A percentile compares a stretch with the other conserved stretches of the same genome.
These are phyloP conservation scores for Gautieria morchelliformis DNA, from an alignment of 768 basidiomycete genomes.

Conservation along the genomic window DNA sequence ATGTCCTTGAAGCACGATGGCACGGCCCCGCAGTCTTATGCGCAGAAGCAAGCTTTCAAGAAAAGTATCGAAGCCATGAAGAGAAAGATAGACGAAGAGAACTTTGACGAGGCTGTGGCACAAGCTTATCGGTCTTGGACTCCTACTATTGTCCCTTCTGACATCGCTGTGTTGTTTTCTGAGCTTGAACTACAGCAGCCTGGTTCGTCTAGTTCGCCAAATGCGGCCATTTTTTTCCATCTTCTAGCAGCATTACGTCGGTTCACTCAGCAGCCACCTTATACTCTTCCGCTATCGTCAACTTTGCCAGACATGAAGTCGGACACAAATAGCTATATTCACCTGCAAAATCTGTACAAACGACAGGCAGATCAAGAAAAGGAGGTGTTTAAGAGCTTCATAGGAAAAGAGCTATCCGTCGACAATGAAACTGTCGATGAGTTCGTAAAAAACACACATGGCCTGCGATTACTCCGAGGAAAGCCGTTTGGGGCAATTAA, in stretches of 20 bases:
- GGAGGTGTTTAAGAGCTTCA: slow-evolving; percentile 27
- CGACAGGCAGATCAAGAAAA: slow-evolving; percentile 64
- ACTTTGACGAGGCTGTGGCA: slow-evolving; percentile 89
- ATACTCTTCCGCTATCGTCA: slow-evolving; percentile 73
- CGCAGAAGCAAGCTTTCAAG: slow-evolving; percentile 77
- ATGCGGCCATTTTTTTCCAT: slow-evolving; percentile 65
- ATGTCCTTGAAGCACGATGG: slow-evolving; percentile 49
- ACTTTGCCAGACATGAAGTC: slow-evolving; percentile 96
- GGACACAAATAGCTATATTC: slow-evolving; percentile 72
- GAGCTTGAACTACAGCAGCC: slow-evolving; percentile 37
- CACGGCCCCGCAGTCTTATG: slow-evolving; percentile 38
- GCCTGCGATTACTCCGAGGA: slow-evolving; percentile 55
- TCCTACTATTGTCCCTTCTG: slow-evolving; percentile 53
- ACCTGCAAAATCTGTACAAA: slow-evolving; percentile 81
- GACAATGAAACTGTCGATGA: slow-evolving; percentile 49
- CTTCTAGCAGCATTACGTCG: slow-evolving; percentile 64
- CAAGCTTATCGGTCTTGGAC: slow-evolving; percentile 82
- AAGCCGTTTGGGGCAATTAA: slow-evolving; percentile 52
- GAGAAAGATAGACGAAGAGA: slow-evolving; percentile 83
- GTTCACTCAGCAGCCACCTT: slow-evolving; percentile 46
- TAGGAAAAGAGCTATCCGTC: slow-evolving; percentile 26
- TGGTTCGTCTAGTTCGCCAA: slow-evolving; percentile 25
- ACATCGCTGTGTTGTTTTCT: slow-evolving; percentile 53
- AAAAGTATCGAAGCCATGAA: slow-evolving; percentile 49
- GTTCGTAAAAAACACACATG: slow-evolving; percentile 78